These are phyloP conservation scores for Schizothecium vesticola DNA, from an alignment of 495 filamentous ascomycete species.

Conservation along the genomic window DNA sequence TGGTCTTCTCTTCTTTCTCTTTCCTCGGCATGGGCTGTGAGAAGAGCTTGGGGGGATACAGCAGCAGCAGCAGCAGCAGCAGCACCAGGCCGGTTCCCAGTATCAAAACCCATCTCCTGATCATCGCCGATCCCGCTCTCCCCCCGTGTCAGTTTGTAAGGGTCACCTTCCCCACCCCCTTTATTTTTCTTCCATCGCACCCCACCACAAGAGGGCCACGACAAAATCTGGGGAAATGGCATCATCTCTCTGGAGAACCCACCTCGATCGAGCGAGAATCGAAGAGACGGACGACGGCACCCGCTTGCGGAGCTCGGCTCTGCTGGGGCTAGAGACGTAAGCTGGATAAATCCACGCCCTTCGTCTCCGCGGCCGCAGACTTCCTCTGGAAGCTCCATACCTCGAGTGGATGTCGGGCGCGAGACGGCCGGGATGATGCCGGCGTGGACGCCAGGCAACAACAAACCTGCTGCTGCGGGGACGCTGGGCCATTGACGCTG, in stretches of 20 bases:
- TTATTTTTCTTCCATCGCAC: not conserved
- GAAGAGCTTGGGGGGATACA: not conserved
- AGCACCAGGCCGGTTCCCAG: not conserved
- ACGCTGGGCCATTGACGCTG: not conserved
- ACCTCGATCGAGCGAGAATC: not conserved
- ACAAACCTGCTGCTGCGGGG: not conserved
- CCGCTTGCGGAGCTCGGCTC: not conserved
- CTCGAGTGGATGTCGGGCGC: not conserved
- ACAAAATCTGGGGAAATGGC: not conserved
- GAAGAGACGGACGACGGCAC: not conserved
- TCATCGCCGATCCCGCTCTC: not conserved
- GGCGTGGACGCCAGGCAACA: not conserved
- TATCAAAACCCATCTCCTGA: not conserved
- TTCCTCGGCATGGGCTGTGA: not conserved
- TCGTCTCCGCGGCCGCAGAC: too few relatives aligned
- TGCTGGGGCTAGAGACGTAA: not conserved
- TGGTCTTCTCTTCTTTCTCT: not conserved
- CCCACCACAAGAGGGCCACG: not conserved
- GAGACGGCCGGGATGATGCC: not conserved
- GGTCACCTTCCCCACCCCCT: not conserved
- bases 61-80: not conserved
- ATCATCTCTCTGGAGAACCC: not conserved
- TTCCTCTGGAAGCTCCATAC: not conserved
- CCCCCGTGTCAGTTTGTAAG: not conserved
- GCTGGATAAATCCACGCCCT: not conserved